Evolutionary conservation across 164 flowering plant species (phyloP).

Genomic region (Cinnamomum chago): DNA sequence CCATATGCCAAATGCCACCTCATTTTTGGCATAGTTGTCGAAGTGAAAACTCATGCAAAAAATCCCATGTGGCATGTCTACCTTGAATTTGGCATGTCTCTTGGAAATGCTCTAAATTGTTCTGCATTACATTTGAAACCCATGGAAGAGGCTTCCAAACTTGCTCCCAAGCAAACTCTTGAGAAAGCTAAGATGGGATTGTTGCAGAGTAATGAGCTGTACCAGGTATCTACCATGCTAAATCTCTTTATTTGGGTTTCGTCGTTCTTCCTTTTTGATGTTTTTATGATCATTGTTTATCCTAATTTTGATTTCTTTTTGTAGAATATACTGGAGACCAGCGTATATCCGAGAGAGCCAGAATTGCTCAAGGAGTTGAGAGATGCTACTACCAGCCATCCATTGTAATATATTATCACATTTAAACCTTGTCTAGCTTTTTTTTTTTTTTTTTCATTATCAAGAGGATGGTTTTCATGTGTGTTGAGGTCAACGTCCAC

Average conservation of each 20-base stretch:
- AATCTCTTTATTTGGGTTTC: background rate
- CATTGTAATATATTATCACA: background rate
- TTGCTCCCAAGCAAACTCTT: background rate
- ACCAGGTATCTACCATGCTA: background rate
- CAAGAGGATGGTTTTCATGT: background rate
- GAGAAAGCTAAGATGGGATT: background rate
- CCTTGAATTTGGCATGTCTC: no score
- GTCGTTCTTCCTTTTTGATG: background rate
- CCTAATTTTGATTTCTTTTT: background rate
- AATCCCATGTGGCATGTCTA: no score
- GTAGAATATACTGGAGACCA: conserved; percentile 24
- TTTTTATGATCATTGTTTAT: background rate
- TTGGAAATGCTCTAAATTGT: no score
- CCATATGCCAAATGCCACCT: no score
- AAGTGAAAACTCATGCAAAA: no score
- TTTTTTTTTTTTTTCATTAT: no score
- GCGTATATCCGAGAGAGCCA: conserved; percentile 23
- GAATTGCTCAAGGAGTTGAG: conserved; percentile 18
- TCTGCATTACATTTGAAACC: no score
- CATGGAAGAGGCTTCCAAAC: conserved; percentile 3
- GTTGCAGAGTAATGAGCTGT: conserved; percentile 2
- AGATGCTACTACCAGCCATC: conserved; percentile 11
- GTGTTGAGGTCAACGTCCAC: no score
- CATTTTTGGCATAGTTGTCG: no score
- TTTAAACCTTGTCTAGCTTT: background rate